Conservation (phyloP, 2,329 filamentous ascomycete species). For the Venturiaceae sp. region DNA sequence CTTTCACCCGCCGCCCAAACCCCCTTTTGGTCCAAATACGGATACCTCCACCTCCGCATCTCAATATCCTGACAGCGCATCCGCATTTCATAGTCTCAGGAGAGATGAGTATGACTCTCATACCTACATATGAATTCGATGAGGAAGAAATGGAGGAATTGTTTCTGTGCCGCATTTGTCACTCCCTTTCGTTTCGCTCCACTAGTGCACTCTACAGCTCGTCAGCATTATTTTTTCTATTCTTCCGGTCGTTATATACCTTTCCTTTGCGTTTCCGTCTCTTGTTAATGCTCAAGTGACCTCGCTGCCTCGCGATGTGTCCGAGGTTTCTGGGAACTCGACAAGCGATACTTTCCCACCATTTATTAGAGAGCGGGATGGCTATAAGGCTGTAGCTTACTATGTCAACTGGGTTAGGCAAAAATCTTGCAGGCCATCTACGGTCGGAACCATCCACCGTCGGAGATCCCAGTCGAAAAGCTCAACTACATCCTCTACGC, state of each 20-base stretch:
- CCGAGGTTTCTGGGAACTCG: constrained; percentile 10
- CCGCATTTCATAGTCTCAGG: neutral
- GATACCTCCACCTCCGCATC: neutral
- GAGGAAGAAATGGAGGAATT: neutral
- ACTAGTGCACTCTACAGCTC: neutral
- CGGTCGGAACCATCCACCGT: constrained; percentile 72
- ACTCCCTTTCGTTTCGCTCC: neutral
- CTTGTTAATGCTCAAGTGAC: neutral
- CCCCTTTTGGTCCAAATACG: neutral
- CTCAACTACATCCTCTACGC: constrained; percentile 86
- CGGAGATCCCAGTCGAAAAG: constrained; percentile 69
- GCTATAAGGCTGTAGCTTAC: constrained; percentile 59
- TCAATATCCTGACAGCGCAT: too few species aligned
- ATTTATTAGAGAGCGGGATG: neutral
- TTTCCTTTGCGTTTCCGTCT: neutral
- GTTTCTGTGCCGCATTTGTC: neutral
- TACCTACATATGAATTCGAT: neutral
- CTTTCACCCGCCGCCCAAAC: neutral
- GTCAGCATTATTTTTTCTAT: neutral
- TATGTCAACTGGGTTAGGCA: constrained; percentile 55
- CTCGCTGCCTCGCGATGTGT: neutral
- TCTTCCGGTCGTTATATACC: neutral
- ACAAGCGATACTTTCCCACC: constrained; percentile 22
- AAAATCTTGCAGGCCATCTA: constrained; percentile 58
- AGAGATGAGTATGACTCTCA: neutral